Percentiles rank a stretch among this genome's conserved stretches.
phyloP scores from a whole-genome alignment of 805 yeast species.

The Teunomyces barrocoloradensis region DNA sequence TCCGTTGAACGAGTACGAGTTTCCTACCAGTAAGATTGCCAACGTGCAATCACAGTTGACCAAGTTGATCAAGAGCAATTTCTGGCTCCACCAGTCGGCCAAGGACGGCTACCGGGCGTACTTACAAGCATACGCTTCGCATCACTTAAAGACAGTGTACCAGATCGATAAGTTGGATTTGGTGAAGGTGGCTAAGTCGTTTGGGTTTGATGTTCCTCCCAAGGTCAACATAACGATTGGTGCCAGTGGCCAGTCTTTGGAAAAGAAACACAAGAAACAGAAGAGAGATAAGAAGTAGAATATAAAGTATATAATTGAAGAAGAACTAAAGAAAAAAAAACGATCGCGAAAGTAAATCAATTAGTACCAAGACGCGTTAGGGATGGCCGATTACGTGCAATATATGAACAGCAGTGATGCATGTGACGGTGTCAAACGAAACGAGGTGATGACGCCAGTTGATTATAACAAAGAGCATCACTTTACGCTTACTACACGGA shows the following conservation, averaged over 20 bases:
- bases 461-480: constrained; percentile 13
- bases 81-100: constrained; percentile 92
- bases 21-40: constrained; percentile 91
- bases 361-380: constrained; percentile 3
- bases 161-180: constrained; percentile 93
- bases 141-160: constrained; percentile 92
- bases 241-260: constrained; percentile 72
- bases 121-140: constrained; percentile 95
- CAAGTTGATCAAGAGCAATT: constrained; percentile 86
- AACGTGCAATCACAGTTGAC: constrained; percentile 93
- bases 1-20: constrained; percentile 95
- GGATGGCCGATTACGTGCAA: constrained; percentile 4
- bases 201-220: constrained; percentile 94
- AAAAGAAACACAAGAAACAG: constrained; percentile 47
- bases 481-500: constrained; percentile 23
- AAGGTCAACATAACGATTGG: constrained; percentile 96
- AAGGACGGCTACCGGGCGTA: constrained; percentile 97
- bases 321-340: not conserved
- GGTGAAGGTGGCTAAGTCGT: constrained; percentile 91
- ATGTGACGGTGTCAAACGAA: not conserved
- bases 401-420: constrained; percentile 3
- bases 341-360: not conserved
- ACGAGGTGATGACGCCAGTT: not conserved
- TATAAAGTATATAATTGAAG: not conserved
- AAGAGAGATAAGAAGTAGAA: constrained; percentile 22